Evolutionary conservation across 2,329 filamentous ascomycete species (phyloP).

Genomic region (Hypomyces rosellus): DNA sequence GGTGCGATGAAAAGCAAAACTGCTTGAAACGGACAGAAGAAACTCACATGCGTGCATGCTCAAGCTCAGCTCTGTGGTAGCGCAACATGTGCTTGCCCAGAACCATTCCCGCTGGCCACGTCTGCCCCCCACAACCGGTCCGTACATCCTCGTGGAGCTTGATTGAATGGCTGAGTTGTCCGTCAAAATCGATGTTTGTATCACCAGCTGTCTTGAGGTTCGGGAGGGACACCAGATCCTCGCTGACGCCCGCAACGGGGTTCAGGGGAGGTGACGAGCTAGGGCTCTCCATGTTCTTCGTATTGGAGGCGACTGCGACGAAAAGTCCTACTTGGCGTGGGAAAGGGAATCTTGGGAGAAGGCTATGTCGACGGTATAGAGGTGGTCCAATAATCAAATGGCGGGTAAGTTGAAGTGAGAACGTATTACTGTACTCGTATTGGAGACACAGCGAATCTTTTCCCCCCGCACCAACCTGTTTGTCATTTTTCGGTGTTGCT

Average conservation of each 20-base stretch:
- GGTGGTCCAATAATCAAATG: no score
- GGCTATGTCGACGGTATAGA: no score
- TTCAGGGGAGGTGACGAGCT: conserved; percentile 45
- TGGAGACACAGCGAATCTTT: neutral
- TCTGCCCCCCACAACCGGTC: conserved; percentile 83
- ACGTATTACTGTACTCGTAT: neutral
- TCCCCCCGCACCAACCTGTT: conserved; percentile 7
- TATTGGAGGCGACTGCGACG: no score
- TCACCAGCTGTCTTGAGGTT: conserved; percentile 50
- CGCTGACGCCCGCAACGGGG: conserved; percentile 42
- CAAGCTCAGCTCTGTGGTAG: conserved; percentile 58
- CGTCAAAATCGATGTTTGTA: conserved; percentile 59
- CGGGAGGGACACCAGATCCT: conserved; percentile 54
- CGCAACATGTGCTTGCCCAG: conserved; percentile 80
- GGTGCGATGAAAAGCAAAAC: neutral
- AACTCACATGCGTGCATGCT: conserved; percentile 66
- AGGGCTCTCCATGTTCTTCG: conserved; percentile 13
- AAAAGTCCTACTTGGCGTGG: no score
- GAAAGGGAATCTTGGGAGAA: no score
- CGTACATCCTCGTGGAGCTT: conserved; percentile 78
- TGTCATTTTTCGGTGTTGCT: conserved; percentile 7
- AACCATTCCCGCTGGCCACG: conserved; percentile 92
- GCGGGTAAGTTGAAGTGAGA: neutral
- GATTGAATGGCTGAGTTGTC: conserved; percentile 63
- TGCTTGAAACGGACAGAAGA: neutral